Base-by-base conservation (phyloP, 495 filamentous ascomycete genomes). In the Daldinia grandis region DNA sequence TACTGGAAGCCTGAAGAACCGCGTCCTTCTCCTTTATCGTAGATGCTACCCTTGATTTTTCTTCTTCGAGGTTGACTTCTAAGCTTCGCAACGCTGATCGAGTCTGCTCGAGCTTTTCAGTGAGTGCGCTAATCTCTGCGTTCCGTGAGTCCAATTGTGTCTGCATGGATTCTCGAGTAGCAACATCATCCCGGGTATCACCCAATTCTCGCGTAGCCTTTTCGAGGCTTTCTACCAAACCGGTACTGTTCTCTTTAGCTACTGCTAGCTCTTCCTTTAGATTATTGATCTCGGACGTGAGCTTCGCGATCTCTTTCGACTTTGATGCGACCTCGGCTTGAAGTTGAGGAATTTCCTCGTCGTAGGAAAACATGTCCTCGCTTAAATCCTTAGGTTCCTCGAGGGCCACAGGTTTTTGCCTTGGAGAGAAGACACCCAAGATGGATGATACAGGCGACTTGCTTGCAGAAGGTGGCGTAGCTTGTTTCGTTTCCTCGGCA, bases 291-390 rank as follows among this genome's bases (percentile, higher is more conserved):
- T 85, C 76, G 9, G 68, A 62, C 12, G 73, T 68, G 14, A 85
- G 76, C 21, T 79, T 77, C 1, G 76, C 58, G 14, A 84, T 78
- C 40, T 83, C 77, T 31, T 79, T 81, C 10, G 71, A 62, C 62
- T 83, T 82, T 42, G 79, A 84, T 25, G 85, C 84, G 17, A 92
- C 78, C 58, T 92, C 87, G 9, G 80, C 76, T 70, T 90, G 90
- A 17, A 95, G 85, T 19, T 82, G 81, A 35, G 86, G 84, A 31
- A 94, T 85, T 74, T 94, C 89, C 33, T 86, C 82, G 64, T 93
- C 87, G 44, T 93, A 97, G 6, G 92, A 95, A 79, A 97, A 97
- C 79, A 97, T 90, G 24, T 97, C 93, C 73, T 95, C 92, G 54
- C 79, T 83, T 5, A 82, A 79, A 54, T 86, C 83, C 27, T 62